A percentile compares a stretch with the other conserved stretches of the same genome.
These are phyloP conservation scores for Allomyces javanicus DNA, from an alignment of 192 early-diverging fungal genomes.

Conservation along the genomic window DNA sequence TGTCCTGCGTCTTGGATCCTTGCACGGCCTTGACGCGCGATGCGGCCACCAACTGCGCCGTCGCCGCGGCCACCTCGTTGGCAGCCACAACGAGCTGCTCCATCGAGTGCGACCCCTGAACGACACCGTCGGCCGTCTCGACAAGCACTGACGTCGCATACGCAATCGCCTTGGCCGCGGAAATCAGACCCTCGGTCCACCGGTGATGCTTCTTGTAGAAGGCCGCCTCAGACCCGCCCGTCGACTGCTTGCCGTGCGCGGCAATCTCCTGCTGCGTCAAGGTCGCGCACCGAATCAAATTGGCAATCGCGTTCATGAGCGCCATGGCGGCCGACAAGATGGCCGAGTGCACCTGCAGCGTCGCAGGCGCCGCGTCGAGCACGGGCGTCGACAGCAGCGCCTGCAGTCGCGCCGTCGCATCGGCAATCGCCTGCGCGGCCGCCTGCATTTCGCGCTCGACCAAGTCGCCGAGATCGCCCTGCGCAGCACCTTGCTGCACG, in stretches of 20 bases:
- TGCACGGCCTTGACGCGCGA: constrained; percentile 83
- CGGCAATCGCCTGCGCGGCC: constrained; percentile 80
- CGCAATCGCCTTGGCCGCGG: constrained; percentile 86
- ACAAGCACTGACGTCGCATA: constrained; percentile 81
- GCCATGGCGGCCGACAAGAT: constrained; percentile 81
- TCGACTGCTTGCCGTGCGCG: constrained; percentile 62
- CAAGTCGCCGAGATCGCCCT: constrained; percentile 68
- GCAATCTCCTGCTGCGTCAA: constrained; percentile 96
- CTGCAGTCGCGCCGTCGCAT: constrained; percentile 64
- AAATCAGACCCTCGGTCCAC: constrained; percentile 97
- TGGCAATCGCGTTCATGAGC: constrained; percentile 80
- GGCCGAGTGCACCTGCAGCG: constrained; percentile 76
- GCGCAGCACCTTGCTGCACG: constrained; percentile 26
- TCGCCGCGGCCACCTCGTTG: constrained; percentile 87
- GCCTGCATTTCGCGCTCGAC: constrained; percentile 86
- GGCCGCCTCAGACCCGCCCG: constrained; percentile 39
- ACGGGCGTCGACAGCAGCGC: constrained; percentile 57
- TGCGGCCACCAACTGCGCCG: constrained; percentile 89
- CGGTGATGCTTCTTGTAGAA: constrained; percentile 99
- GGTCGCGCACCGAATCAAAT: constrained; percentile 84
- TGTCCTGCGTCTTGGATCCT: constrained; percentile 80
- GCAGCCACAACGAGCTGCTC: constrained; percentile 97
- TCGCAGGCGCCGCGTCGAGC: constrained; percentile 43
- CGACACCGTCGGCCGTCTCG: constrained; percentile 88
- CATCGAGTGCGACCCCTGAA: constrained; percentile 66